phyloP scores from a whole-genome alignment of 2,329 filamentous ascomycete species.

The Aspergillus ustus region DNA sequence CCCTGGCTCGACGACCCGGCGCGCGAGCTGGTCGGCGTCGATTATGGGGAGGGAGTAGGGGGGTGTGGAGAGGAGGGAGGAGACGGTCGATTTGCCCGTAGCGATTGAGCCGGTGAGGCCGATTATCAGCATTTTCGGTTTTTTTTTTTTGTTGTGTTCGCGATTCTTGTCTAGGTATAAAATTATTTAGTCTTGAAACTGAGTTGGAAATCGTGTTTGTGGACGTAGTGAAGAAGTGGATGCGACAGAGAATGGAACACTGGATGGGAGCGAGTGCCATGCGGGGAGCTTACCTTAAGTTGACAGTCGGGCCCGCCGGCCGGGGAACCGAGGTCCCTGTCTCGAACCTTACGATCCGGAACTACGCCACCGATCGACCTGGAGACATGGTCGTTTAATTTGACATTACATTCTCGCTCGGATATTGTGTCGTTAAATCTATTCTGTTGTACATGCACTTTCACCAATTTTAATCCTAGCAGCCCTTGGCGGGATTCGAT shows the following conservation, averaged over 20 bases:
- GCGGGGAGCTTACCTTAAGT: neutral
- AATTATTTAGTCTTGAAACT: neutral
- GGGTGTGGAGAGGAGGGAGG: conserved; percentile 74
- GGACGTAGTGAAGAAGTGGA: neutral
- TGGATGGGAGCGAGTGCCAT: neutral
- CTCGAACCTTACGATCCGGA: neutral
- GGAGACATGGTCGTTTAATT: neutral
- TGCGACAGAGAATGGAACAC: neutral
- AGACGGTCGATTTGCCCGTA: conserved; percentile 97
- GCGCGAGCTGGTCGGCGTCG: conserved; percentile 90
- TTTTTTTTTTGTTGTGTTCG: no score
- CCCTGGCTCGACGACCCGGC: conserved; percentile 91
- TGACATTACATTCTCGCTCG: neutral
- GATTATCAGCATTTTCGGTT: conserved; percentile 81
- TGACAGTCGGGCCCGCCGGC: neutral
- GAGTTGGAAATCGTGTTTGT: neutral
- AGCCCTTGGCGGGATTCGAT: neutral
- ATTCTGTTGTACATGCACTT: neutral
- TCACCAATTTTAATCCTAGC: neutral
- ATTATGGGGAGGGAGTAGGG: conserved; percentile 89
- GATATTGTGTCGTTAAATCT: conserved; percentile 4
- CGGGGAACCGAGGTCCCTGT: neutral
- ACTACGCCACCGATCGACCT: neutral
- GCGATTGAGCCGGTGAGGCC: conserved; percentile 96
- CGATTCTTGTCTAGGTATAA: neutral